These are phyloP conservation scores for Delonix regia DNA, from an alignment of 306 rosid genomes.

Conservation along the genomic window DNA sequence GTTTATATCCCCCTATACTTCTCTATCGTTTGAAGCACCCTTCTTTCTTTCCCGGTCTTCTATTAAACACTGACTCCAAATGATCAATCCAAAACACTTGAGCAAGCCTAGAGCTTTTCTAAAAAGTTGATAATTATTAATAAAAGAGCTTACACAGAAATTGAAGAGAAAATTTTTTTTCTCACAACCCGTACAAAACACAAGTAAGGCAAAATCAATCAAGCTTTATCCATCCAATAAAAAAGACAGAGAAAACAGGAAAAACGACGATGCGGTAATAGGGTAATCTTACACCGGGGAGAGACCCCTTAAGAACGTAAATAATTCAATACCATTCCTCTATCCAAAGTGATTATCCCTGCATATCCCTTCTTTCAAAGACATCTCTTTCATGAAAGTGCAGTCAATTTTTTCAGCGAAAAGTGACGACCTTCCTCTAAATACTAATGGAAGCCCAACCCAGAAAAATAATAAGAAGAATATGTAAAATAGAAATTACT, in stretches of 20 bases:
- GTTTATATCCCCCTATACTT: neutral
- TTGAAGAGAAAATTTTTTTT: neutral
- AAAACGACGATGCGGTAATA: neutral
- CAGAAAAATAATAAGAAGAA: too few relatives aligned
- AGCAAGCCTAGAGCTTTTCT: neutral
- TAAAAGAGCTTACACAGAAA: neutral
- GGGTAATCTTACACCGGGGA: neutral
- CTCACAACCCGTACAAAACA: too few relatives aligned
- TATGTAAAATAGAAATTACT: too few relatives aligned
- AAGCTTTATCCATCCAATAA: neutral
- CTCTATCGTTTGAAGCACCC: neutral
- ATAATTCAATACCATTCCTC: neutral
- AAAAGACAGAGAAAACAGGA: neutral
- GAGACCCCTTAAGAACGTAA: conserved; percentile 10
- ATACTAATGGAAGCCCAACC: too few relatives aligned
- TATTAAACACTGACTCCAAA: neutral
- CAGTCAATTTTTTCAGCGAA: too few relatives aligned
- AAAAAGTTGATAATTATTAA: neutral
- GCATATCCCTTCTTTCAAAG: too few relatives aligned
- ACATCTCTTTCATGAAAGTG: too few relatives aligned
- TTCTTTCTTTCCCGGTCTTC: neutral
- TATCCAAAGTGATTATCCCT: too few relatives aligned
- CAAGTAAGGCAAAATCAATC: neutral
- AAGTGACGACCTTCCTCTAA: too few relatives aligned
- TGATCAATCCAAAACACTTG: neutral